A percentile compares a stretch with the other conserved stretches of the same genome.
Evolutionary conservation across 108 stramenopile species (phyloP).

Genomic region (Epithemia pelagica): DNA sequence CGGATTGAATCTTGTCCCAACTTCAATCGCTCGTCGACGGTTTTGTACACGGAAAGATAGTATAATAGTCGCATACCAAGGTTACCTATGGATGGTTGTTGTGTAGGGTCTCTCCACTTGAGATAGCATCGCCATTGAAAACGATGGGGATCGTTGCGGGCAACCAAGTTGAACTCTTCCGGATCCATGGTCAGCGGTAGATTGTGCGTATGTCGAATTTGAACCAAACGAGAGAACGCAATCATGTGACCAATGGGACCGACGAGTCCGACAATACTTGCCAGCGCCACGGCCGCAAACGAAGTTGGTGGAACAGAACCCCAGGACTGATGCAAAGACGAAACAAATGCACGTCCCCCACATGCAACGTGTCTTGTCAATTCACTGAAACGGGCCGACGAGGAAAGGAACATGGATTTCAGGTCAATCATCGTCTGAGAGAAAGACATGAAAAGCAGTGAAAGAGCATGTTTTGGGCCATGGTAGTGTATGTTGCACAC

Average conservation of each 20-base stretch:
- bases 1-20: background rate
- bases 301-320: background rate
- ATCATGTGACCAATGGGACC: background rate
- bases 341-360: background rate
- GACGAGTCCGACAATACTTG: background rate
- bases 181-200: slow-evolving; percentile 7
- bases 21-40: slow-evolving; percentile 3
- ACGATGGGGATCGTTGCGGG: background rate
- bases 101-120: background rate
- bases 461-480: no score
- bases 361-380: no score
- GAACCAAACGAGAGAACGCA: slow-evolving; percentile 2
- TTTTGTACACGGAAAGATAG: slow-evolving; percentile 3
- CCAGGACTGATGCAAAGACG: background rate
- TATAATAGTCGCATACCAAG: background rate
- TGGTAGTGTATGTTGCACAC: no score
- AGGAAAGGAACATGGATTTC: no score
- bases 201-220: slow-evolving; percentile 2
- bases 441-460: no score
- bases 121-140: background rate
- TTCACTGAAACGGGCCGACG: no score
- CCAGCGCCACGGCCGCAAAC: background rate
- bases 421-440: no score
- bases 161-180: background rate
- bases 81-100: background rate